Percentiles rank a stretch among this genome's conserved stretches.
Evolutionary conservation across 768 basidiomycete genomes (phyloP).

Genomic region (Suillus placidus): DNA sequence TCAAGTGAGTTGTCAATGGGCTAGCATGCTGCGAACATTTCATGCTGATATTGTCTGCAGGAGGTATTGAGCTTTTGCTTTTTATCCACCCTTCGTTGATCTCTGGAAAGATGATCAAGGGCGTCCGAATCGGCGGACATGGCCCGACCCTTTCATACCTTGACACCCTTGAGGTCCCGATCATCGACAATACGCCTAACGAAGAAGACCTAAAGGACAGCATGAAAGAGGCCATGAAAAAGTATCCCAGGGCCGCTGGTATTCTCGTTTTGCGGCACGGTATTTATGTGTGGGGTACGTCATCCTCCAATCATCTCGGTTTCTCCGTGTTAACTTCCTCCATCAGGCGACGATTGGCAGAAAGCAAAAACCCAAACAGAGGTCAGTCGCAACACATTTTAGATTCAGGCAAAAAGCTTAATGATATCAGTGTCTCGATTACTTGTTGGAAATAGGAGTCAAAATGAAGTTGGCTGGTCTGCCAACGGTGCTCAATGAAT

Average conservation of each 20-base stretch:
- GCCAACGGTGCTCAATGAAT: slow-evolving; percentile 44
- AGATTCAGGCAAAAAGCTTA: slow-evolving; percentile 14
- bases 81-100: neutral
- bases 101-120: slow-evolving; percentile 83
- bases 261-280: slow-evolving; percentile 80
- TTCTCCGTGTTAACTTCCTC: slow-evolving; percentile 18
- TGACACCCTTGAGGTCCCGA: slow-evolving; percentile 83
- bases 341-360: slow-evolving; percentile 70
- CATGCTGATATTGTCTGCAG: slow-evolving; percentile 27
- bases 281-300: slow-evolving; percentile 83
- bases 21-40: neutral
- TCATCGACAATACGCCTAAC: slow-evolving; percentile 89
- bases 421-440: slow-evolving; percentile 73
- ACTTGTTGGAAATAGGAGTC: slow-evolving; percentile 86
- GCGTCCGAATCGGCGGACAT: slow-evolving; percentile 75
- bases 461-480: slow-evolving; percentile 74
- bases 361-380: slow-evolving; percentile 90
- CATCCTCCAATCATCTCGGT: neutral
- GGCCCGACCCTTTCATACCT: slow-evolving; percentile 79
- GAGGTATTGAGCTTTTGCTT: slow-evolving; percentile 36
- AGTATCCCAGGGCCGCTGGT: slow-evolving; percentile 77
- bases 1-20: slow-evolving; percentile 56
- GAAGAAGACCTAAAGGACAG: slow-evolving; percentile 89
- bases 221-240: slow-evolving; percentile 84
- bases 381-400: slow-evolving; percentile 37